Conservation (phyloP, 441 rosid genomes). For the Mallotus repandus region DNA sequence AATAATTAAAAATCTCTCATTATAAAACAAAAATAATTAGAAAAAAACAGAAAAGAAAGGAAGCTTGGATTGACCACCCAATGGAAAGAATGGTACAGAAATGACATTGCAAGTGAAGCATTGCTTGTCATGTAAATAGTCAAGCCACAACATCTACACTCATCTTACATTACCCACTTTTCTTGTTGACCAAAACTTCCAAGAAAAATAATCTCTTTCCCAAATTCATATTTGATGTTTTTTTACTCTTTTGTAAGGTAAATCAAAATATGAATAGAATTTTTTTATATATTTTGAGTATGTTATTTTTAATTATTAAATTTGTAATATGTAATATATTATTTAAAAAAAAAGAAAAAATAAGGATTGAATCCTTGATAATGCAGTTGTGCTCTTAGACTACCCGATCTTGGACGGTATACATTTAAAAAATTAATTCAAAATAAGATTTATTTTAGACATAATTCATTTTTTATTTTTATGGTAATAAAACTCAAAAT, state of each 20-base stretch:
- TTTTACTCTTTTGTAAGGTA: conserved; percentile 15
- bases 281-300: no score
- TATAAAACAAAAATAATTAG: not conserved
- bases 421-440: no score
- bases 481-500: no score
- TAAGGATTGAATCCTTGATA: no score
- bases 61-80: not conserved
- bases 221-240: not conserved
- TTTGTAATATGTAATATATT: no score
- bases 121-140: not conserved
- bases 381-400: no score
- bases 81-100: not conserved
- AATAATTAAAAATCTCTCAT: not conserved
- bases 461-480: no score
- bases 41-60: not conserved
- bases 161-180: not conserved
- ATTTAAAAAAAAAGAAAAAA: no score
- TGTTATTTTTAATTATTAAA: no score
- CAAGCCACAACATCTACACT: not conserved
- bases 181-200: conserved; percentile 14
- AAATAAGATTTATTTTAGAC: no score
- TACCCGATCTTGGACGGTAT: no score
- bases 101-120: not conserved
- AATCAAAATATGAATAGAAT: not conserved
- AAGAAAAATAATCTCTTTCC: conserved; percentile 1